Percentiles rank a stretch among this genome's conserved stretches.
These are phyloP conservation scores for Nemania bipapillata DNA, from an alignment of 2,329 filamentous ascomycete genomes.

Conservation along the genomic window DNA sequence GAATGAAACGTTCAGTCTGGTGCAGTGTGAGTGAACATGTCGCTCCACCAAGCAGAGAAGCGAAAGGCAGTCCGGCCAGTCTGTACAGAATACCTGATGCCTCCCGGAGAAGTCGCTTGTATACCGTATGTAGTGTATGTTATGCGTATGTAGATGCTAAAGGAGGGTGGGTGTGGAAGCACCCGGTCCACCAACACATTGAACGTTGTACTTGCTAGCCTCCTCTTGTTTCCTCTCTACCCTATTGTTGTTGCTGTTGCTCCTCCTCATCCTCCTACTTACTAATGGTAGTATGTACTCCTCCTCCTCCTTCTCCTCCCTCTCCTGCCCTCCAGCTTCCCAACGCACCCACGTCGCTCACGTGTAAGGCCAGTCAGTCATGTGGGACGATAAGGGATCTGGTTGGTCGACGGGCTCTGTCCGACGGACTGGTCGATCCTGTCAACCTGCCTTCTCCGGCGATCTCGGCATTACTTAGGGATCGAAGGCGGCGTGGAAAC, in stretches of 20 bases:
- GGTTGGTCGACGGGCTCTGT: conserved; percentile 44
- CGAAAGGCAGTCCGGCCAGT: conserved; percentile 5
- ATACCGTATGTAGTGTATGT: conserved; percentile 24
- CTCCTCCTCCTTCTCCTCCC: too few species aligned
- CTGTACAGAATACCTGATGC: not conserved
- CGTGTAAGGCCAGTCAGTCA: conserved; percentile 43
- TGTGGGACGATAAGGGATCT: conserved; percentile 43
- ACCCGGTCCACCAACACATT: conserved; percentile 27
- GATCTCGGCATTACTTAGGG: conserved; percentile 45
- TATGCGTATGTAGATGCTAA: not conserved
- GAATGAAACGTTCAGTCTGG: conserved; percentile 52
- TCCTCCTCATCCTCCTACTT: too few species aligned
- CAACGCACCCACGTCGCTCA: conserved; percentile 28
- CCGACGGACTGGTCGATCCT: conserved; percentile 40
- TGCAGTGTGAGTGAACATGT: conserved; percentile 18
- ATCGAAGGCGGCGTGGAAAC: conserved; percentile 36
- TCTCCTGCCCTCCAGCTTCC: conserved; percentile 25
- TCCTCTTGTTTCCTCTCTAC: too few species aligned
- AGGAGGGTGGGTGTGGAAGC: conserved; percentile 36
- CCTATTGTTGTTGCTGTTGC: too few species aligned
- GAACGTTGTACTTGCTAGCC: conserved; percentile 49
- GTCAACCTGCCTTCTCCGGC: conserved; percentile 43
- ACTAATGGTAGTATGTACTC: too few species aligned
- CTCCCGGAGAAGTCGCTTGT: too few species aligned
- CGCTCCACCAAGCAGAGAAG: conserved; percentile 33